phyloP scores from a whole-genome alignment of 257 asterid genomes.

The Scutellaria barbata region DNA sequence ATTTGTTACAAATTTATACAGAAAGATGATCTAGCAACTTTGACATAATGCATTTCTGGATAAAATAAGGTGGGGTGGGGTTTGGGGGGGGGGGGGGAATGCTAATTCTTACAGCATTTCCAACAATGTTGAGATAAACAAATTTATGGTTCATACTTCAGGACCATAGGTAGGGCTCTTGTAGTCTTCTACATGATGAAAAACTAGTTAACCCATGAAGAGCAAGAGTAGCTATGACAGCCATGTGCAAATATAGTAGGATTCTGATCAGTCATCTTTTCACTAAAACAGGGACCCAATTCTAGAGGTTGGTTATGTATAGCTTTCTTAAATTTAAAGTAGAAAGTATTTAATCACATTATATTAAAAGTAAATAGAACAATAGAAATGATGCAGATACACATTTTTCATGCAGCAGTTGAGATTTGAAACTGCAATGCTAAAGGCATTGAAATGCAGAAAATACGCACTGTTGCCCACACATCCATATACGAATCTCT shows the following conservation, averaged over 20 bases:
- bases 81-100: not conserved
- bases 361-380: not conserved
- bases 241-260: too few relatives aligned
- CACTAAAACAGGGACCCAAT: too few relatives aligned
- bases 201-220: too few relatives aligned
- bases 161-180: too few relatives aligned
- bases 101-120: not conserved
- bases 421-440: conserved; percentile 5
- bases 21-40: too few relatives aligned
- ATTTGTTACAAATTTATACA: too few relatives aligned
- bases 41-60: not conserved
- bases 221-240: too few relatives aligned
- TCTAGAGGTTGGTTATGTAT: not conserved
- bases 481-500: conserved; percentile 74
- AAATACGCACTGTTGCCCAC: conserved; percentile 65
- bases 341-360: not conserved
- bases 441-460: conserved; percentile 17
- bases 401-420: conserved; percentile 8
- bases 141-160: not conserved
- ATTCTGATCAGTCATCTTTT: too few relatives aligned
- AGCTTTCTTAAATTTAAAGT: not conserved
- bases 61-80: too few relatives aligned
- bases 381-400: not conserved
- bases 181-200: too few relatives aligned
- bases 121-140: not conserved